Evolutionary conservation across 495 filamentous ascomycete species (phyloP).

Genomic region (Penicillium mononematosum): DNA sequence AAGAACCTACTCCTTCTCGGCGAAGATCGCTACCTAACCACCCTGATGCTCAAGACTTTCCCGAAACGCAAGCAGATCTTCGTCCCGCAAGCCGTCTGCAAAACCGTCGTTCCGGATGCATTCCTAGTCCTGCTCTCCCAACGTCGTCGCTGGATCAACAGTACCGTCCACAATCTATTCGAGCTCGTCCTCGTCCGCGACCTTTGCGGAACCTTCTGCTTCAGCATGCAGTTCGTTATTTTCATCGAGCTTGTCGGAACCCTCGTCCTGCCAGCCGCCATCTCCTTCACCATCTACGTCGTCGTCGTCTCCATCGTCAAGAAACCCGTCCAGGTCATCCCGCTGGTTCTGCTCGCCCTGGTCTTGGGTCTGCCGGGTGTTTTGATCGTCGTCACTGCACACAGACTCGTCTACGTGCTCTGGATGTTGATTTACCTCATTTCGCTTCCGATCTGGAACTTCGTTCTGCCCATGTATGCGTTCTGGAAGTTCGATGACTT

Average conservation of each 20-base stretch:
- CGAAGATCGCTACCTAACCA: constrained; percentile 95
- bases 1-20: constrained; percentile 96
- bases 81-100: constrained; percentile 97
- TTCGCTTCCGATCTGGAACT: constrained; percentile 97
- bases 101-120: constrained; percentile 91
- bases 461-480: constrained; percentile 88
- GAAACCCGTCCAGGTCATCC: constrained; percentile 86
- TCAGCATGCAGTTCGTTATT: constrained; percentile 99
- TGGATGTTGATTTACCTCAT: constrained; percentile 98
- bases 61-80: constrained; percentile 99
- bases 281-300: constrained; percentile 95
- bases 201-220: constrained; percentile 98
- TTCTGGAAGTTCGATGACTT: constrained; percentile 99
- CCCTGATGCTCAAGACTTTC: constrained; percentile 97
- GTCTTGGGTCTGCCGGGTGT: constrained; percentile 93
- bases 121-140: constrained; percentile 93
- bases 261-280: constrained; percentile 90
- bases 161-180: constrained; percentile 97
- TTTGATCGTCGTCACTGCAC: constrained; percentile 93
- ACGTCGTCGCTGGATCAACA: constrained; percentile 98
- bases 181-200: constrained; percentile 94
- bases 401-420: constrained; percentile 85
- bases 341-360: constrained; percentile 82
- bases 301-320: constrained; percentile 82
- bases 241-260: constrained; percentile 96